Evolutionary conservation across 2,329 filamentous ascomycete species (phyloP), one percentile per base, ranked within the genome.

Genomic region (Phaeosphaeria sp.): DNA sequence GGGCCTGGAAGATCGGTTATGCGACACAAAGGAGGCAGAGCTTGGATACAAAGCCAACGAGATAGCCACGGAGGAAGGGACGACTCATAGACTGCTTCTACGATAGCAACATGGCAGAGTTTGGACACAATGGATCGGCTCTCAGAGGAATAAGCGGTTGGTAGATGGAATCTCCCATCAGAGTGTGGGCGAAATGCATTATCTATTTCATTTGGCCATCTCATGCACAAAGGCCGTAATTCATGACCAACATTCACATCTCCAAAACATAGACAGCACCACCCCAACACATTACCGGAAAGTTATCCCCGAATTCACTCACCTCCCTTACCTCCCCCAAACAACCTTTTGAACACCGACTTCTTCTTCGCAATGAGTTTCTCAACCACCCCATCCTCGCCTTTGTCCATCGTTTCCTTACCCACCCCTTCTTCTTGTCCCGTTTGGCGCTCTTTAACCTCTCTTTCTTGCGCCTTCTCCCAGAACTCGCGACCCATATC

Each of bases 401-500:
- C 17, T 25, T 41, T 44, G n/a, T 58, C 47, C 17, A 17, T 39
- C 36, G 52, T 48, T 25, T 55, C 54, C 27, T 49, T 50, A n/a
- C 44, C 44, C 20, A 43, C 52, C 11, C 49, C 47, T 13, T 53
- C 56, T 39, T 21, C 46, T 30, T 23, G 54, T 42, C 49, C 56
- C 21, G 56, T 53, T 9, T 63, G 55, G 25, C 56, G 58, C 52
- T 71, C 69, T 43, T 55, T 59, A 1, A 73, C 67, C 18, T 66
- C 62, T 39, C 61, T 62, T 54, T 73, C 68, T 54, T 76, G 73
- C 46, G 71, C 69, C 46, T 59, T 58, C 43, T 68, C 63, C 72
- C 71, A 75, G 43, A 69, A 76, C 23, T 62, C 67, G 15, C 43
- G 13, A 46, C 73, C 71, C 50, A 61, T 59, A 6, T 59, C 56